Evolutionary conservation across 2,329 filamentous ascomycete species (phyloP).

Genomic region (Aspergillus persii): DNA sequence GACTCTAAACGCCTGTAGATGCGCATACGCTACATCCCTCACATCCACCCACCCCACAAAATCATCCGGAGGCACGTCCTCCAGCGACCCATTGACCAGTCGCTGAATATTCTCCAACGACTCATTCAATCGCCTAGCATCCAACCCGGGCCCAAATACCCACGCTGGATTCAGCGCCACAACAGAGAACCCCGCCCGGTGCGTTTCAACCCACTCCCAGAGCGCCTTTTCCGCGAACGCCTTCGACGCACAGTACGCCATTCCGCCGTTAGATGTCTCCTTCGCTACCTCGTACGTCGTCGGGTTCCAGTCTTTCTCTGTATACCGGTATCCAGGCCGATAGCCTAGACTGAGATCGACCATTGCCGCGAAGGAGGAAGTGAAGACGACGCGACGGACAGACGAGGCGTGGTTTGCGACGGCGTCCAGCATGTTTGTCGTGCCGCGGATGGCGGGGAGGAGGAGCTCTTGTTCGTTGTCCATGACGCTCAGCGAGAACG

Average conservation of each 20-base stretch:
- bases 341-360: not conserved
- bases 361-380: constrained; percentile 4
- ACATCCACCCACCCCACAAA: constrained; percentile 9
- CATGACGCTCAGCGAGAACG: not conserved
- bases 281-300: not conserved
- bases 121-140: not conserved
- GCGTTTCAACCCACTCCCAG: constrained; percentile 1
- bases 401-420: not conserved
- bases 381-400: constrained; percentile 1
- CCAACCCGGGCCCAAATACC: constrained; percentile 2
- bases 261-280: not conserved
- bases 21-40: constrained; percentile 9
- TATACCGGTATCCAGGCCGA: not conserved
- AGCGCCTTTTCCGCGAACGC: constrained; percentile 7
- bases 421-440: not conserved
- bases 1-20: constrained; percentile 2
- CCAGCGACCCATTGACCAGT: not conserved
- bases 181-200: constrained; percentile 4
- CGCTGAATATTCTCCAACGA: not conserved
- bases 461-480: constrained; percentile 2
- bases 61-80: not conserved
- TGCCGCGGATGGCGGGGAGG: constrained; percentile 3
- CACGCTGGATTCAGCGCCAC: constrained; percentile 3
- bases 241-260: constrained; percentile 6
- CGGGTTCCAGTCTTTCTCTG: constrained; percentile 1